phyloP scores from a whole-genome alignment of 352 stramenopile species.

The Phytophthora fragariaefolia region DNA sequence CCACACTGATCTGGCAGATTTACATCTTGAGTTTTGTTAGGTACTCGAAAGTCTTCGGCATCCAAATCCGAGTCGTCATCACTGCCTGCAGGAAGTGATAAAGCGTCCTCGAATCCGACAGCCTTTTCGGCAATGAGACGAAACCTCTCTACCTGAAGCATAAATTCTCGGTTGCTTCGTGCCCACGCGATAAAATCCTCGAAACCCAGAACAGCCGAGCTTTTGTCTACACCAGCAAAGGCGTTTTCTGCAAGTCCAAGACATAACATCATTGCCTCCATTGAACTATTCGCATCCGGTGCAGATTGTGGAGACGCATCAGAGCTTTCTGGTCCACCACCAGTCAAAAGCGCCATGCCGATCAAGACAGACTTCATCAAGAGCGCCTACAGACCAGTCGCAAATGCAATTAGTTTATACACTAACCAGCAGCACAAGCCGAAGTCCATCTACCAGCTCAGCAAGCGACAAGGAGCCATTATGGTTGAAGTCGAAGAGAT shows the following conservation, averaged over 20 bases:
- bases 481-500: constrained; percentile 82
- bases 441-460: constrained; percentile 51
- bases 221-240: constrained; percentile 62
- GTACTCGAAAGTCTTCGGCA: constrained; percentile 36
- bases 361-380: constrained; percentile 85
- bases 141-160: constrained; percentile 86
- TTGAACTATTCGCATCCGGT: constrained; percentile 14
- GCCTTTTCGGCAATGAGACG: constrained; percentile 74
- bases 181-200: constrained; percentile 88
- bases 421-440: not conserved
- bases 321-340: constrained; percentile 25
- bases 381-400: constrained; percentile 45
- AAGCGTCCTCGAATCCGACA: constrained; percentile 63
- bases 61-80: constrained; percentile 84
- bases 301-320: not conserved
- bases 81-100: constrained; percentile 70
- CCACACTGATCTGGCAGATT: not conserved
- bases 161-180: constrained; percentile 85
- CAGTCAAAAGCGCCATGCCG: constrained; percentile 72
- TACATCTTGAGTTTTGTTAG: constrained; percentile 1
- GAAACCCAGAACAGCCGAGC: constrained; percentile 56
- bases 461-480: constrained; percentile 78
- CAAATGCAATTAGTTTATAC: not conserved
- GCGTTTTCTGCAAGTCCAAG: constrained; percentile 59
- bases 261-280: constrained; percentile 53